Conservation (phyloP, 139 green algal species). For the Penium margaritaceum region DNA sequence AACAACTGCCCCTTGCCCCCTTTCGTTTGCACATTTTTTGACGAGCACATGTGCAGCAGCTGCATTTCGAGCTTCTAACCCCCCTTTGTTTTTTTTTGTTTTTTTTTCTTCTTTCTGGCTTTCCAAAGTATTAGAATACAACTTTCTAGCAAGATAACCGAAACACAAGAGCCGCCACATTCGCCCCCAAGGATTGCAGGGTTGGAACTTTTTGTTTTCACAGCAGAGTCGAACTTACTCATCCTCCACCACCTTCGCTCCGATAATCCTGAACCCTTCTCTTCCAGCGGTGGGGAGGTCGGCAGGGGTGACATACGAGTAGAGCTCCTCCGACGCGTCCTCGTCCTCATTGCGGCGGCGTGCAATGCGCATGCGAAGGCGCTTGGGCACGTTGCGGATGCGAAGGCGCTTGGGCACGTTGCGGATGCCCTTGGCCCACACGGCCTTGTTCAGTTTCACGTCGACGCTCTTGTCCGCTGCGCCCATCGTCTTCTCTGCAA, state of each 20-base stretch:
- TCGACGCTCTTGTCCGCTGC: conserved; percentile 92
- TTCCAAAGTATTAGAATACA: too few relatives aligned
- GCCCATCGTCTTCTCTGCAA: conserved; percentile 88
- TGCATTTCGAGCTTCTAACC: too few relatives aligned
- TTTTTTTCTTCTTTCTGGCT: too few relatives aligned
- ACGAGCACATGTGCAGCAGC: too few relatives aligned
- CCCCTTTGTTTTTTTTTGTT: too few relatives aligned
- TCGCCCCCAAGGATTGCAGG: too few relatives aligned
- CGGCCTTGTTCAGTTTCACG: conserved; percentile 96
- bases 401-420: conserved; percentile 82
- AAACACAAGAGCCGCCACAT: too few relatives aligned
- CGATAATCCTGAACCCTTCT: conserved; percentile 39
- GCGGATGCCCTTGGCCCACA: conserved; percentile 86
- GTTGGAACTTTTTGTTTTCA: too few relatives aligned
- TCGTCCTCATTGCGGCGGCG: conserved; percentile 93
- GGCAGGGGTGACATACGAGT: conserved; percentile 88
- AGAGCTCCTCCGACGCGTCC: conserved; percentile 98
- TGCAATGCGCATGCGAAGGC: conserved; percentile 81
- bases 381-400: conserved; percentile 79
- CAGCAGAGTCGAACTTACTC: too few relatives aligned
- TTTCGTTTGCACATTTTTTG: too few relatives aligned
- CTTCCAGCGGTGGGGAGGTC: conserved; percentile 58
- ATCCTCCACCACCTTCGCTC: conserved; percentile 45
- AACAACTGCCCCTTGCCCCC: too few relatives aligned
- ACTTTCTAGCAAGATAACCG: too few relatives aligned